These are phyloP conservation scores for Alnus rubra DNA, from an alignment of 306 rosid species.

Conservation along the genomic window DNA sequence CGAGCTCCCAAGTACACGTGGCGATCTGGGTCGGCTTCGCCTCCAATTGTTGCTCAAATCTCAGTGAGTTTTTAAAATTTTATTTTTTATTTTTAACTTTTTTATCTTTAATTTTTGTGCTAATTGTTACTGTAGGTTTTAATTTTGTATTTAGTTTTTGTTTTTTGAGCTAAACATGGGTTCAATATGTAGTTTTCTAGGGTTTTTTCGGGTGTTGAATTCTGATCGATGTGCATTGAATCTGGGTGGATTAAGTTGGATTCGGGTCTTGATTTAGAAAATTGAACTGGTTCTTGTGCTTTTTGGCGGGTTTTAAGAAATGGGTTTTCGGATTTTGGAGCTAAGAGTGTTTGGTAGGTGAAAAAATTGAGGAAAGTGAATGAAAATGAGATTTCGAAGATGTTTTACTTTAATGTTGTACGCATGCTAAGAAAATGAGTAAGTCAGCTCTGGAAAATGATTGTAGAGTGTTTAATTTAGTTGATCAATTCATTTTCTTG, in stretches of 20 bases:
- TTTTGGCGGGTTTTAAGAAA: constrained; percentile 18
- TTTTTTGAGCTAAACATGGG: constrained; percentile 23
- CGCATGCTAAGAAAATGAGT: constrained; percentile 10
- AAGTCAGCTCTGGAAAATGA: constrained; percentile 19
- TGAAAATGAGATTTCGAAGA: constrained; percentile 3
- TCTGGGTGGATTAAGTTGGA: constrained; percentile 26
- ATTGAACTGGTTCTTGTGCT: constrained; percentile 31
- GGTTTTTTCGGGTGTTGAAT: constrained; percentile 7
- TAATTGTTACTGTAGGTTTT: constrained; percentile 16
- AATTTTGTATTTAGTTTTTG: neutral
- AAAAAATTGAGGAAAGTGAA: constrained; percentile 17
- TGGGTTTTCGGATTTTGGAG: constrained; percentile 29
- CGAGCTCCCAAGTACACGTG: constrained; percentile 14
- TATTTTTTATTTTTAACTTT: neutral
- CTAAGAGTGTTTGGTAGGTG: constrained; percentile 27
- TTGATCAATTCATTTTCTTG: constrained; percentile 9
- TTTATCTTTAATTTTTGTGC: constrained; percentile 1
- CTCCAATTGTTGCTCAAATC: constrained; percentile 12
- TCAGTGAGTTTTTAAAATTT: neutral
- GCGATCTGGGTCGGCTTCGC: constrained; percentile 10
- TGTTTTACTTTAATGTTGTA: constrained; percentile 13
- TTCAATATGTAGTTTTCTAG: constrained; percentile 8
- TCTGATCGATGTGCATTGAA: constrained; percentile 30
- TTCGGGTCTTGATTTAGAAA: constrained; percentile 33
- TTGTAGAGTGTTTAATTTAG: constrained; percentile 2